Conservation (phyloP, 352 stramenopile genomes). For the Discostella stelligera region DNA sequence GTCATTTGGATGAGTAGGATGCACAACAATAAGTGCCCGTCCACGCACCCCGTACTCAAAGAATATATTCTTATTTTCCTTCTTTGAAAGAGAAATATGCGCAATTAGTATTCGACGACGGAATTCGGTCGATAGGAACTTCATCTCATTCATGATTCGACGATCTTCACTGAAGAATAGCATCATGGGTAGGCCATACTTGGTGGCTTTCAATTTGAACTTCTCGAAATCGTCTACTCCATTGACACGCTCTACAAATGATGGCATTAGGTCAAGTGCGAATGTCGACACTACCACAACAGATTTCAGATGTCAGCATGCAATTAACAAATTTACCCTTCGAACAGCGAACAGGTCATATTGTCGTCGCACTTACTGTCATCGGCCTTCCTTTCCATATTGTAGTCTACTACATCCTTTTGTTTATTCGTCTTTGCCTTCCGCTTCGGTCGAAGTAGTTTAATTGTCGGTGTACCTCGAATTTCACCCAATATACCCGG, state of each 20-base stretch:
- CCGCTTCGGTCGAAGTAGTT: conserved; percentile 60
- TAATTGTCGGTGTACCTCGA: conserved; percentile 63
- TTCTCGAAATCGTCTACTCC: conserved; percentile 48
- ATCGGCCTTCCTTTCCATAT: conserved; percentile 59
- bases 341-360: too few relatives aligned
- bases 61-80: conserved; percentile 57
- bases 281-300: conserved; percentile 47
- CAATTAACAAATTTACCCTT: conserved; percentile 11
- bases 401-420: conserved; percentile 68
- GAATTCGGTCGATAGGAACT: conserved; percentile 68
- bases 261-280: conserved; percentile 60
- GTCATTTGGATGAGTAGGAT: conserved; percentile 14
- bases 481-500: conserved; percentile 60
- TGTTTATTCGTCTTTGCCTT: conserved; percentile 58
- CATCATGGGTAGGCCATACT: conserved; percentile 57
- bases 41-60: conserved; percentile 49
- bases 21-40: conserved; percentile 37
- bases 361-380: conserved; percentile 34
- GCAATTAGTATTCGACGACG: conserved; percentile 52
- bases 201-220: conserved; percentile 50
- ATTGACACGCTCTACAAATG: conserved; percentile 55
- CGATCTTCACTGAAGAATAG: conserved; percentile 63
- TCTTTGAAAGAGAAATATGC: conserved; percentile 57
- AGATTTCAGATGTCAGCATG: not conserved
- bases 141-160: conserved; percentile 53